These are phyloP conservation scores for Fusarium pseudoanthophilum DNA, from an alignment of 2,329 filamentous ascomycete species.

Conservation along the genomic window DNA sequence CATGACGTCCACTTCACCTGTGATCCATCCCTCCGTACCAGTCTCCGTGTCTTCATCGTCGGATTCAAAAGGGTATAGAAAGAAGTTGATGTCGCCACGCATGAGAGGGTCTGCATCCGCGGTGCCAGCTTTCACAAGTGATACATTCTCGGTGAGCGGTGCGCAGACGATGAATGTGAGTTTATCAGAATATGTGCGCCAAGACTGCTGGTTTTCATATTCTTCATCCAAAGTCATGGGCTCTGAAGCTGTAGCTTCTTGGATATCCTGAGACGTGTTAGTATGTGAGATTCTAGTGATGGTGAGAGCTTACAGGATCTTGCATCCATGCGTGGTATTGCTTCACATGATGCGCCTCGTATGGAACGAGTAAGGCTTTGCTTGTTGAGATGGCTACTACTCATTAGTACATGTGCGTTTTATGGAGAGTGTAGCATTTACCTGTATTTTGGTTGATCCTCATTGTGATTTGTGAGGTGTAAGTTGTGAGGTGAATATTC, in stretches of 20 bases:
- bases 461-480: conserved; percentile 49
- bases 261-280: conserved; percentile 69
- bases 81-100: conserved; percentile 84
- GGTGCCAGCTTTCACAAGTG: conserved; percentile 48
- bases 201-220: conserved; percentile 89
- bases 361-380: conserved; percentile 81
- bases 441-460: conserved; percentile 58
- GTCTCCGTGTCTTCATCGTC: conserved; percentile 53
- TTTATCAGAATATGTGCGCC: conserved; percentile 85
- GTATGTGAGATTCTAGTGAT: neutral
- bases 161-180: conserved; percentile 89
- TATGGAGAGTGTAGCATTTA: conserved; percentile 32
- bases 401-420: neutral
- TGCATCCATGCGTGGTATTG: conserved; percentile 94
- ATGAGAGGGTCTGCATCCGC: conserved; percentile 68
- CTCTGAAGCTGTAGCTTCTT: conserved; percentile 87
- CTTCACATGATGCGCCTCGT: conserved; percentile 81
- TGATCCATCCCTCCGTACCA: conserved; percentile 42
- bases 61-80: conserved; percentile 71
- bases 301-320: conserved; percentile 65
- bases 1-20: conserved; percentile 90
- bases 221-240: conserved; percentile 83
- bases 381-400: conserved; percentile 72
- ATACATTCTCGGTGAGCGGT: conserved; percentile 46
- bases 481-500: conserved; percentile 19